Conservation (phyloP, 805 yeast species). For the Saturnispora saitoi region DNA sequence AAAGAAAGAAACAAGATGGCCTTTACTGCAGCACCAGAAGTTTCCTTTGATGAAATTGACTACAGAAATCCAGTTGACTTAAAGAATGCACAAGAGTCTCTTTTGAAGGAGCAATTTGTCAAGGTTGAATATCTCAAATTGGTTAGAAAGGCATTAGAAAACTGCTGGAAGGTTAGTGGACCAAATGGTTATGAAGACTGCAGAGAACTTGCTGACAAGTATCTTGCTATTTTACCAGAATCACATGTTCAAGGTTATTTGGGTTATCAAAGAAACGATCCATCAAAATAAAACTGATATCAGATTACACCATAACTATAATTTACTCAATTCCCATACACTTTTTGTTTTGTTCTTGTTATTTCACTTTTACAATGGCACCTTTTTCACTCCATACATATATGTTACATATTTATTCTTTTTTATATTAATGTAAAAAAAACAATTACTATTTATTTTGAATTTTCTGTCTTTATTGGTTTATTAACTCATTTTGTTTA, state of each 20-base stretch:
- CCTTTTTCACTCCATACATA: neutral
- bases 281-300: slow-evolving; percentile 43
- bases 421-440: no score
- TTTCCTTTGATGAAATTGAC: slow-evolving; percentile 77
- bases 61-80: slow-evolving; percentile 57
- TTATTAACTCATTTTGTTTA: no score
- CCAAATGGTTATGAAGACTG: slow-evolving; percentile 73
- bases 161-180: slow-evolving; percentile 53
- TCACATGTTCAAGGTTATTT: slow-evolving; percentile 63
- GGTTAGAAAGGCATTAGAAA: slow-evolving; percentile 65
- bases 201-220: slow-evolving; percentile 67
- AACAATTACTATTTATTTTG: no score
- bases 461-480: no score
- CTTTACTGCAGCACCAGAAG: slow-evolving; percentile 47
- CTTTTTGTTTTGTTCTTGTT: neutral
- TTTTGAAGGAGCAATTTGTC: slow-evolving; percentile 75
- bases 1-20: slow-evolving; percentile 7
- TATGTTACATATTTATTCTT: neutral
- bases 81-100: slow-evolving; percentile 64
- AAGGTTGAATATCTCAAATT: slow-evolving; percentile 58
- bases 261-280: slow-evolving; percentile 87
- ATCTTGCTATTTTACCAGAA: slow-evolving; percentile 66
- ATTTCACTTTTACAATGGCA: neutral
- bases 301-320: neutral
- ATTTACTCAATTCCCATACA: neutral